Base-by-base conservation (phyloP, 2,329 filamentous ascomycete genomes). In the Exophiala dermatitidis region DNA sequence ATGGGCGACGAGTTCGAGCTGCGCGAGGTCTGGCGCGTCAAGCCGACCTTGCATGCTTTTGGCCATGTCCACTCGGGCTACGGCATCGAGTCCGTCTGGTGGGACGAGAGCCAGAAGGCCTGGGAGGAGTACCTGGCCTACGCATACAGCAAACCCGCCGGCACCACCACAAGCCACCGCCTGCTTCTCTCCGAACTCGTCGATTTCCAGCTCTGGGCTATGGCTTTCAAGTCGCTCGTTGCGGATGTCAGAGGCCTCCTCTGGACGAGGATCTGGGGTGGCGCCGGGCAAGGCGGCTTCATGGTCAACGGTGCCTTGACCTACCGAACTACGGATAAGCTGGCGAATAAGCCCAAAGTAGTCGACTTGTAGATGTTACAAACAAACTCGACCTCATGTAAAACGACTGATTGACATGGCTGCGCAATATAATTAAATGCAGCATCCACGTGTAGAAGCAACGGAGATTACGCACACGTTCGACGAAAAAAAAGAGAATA, bases 21-120 rank as follows among this genome's bases (percentile, higher is more conserved):
- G 4, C 70, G 75, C 9, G 89, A 94, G 64, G 69, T 86, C 12
- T 88, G 85, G 82, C 80, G 85, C 34, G 81, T 89, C 7, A 82
- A 80, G 57, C 90, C 90, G 0, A 74, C 74, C 8, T 72, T 95
- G 9, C 88, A 95, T 68, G 78, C 95, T 45, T 95, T 93, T 67
- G 90, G 89, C 1, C 90, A 95, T 69, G 79, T 90, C 28, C 90
- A 95, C 71, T 85, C 78, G 64, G 86, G 82, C 5, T 79, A 85
- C 43, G 90, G 89, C 10, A 74, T 74, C 41, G 82, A 90, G 63
- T 69, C 82, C 0, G 77, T 86, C 6, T 85, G 81, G 69, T 95
- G 86, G 77, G 88, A 93, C 67, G 78, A 82, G 29, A 79, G 81
- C 55, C 88, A 94, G 68, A 72, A 72, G 32, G 78, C 79, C 1